Evolutionary conservation across 116 monocot species (phyloP), one percentile per base, ranked within the genome.

Genomic region (Papilionanthe hybrid): DNA sequence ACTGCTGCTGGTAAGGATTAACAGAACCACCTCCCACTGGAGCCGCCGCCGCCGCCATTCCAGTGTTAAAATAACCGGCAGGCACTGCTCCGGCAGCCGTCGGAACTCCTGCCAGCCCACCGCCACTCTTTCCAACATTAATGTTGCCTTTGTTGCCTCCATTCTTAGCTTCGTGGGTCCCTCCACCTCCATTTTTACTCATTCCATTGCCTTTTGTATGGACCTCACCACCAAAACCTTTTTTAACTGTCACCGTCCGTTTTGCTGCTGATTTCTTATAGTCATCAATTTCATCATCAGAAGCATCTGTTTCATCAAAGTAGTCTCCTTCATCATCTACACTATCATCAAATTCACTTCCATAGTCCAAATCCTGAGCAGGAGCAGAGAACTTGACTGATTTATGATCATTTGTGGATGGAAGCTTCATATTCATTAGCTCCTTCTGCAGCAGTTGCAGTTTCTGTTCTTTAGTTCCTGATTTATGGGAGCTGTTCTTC

Each of bases 1-100:
- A 19, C 72, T 80, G 79, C 72, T 80, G 79, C 78, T 78, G 78
- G 66, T 71, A 15, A 18, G 71, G 53, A 53, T 53, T 53, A 17
- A 53, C 53, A 53, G 53, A 9, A 18, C 29, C 13, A 1, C 71
- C 71, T 1, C 37, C 29, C 13, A 41, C 29, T 37, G 37, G 71
- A 29, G 65, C 5, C 5, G 60, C 58, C 9, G 65, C 65, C 9
- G 63, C 78, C 15, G 17, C 29, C 17, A 0, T 53, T 53, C 53
- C 53, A 15, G 17, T 53, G 53, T 53, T 53, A 17, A 15, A 17
- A 53, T 53, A 53, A 13, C 17, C 17, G 4, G 53, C 15, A 53
- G 53, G 23, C 37, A 15, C 30, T 20, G 48, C 6, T n/a, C 20
- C 37, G 57, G 56, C 55, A 7, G 43, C 53, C 53, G 17, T 58